Percentiles rank a stretch among this genome's conserved stretches.
Conservation (phyloP, 768 basidiomycete genomes). For the Paxillus involutus region DNA sequence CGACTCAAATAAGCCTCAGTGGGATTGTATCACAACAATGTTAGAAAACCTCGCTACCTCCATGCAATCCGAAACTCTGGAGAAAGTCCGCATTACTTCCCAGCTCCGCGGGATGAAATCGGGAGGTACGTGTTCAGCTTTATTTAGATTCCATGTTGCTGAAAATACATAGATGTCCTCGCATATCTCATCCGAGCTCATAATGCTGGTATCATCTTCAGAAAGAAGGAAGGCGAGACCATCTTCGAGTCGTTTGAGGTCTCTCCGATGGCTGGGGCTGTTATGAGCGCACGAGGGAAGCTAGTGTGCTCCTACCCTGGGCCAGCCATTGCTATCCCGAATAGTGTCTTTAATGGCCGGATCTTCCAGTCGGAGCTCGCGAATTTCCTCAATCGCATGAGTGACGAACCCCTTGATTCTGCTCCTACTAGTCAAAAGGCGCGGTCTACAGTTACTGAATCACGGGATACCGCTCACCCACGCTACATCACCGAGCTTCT, state of each 20-base stretch:
- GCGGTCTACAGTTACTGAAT: constrained; percentile 33
- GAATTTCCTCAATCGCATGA: constrained; percentile 36
- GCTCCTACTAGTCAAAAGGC: constrained; percentile 39
- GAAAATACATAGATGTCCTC: constrained; percentile 31
- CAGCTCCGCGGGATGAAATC: not conserved
- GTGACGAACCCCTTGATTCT: constrained; percentile 34
- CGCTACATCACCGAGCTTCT: constrained; percentile 51
- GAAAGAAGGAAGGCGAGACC: constrained; percentile 19
- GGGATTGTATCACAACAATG: constrained; percentile 4
- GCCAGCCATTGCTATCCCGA: constrained; percentile 35
- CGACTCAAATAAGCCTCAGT: not conserved
- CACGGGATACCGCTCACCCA: constrained; percentile 41
- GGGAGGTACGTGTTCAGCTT: not conserved
- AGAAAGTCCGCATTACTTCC: not conserved
- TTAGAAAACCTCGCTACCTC: constrained; percentile 2
- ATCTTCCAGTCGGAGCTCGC: constrained; percentile 36
- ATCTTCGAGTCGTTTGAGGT: constrained; percentile 44
- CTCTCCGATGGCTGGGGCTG: constrained; percentile 26
- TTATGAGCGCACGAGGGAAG: constrained; percentile 36
- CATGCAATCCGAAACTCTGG: not conserved
- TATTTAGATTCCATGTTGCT: not conserved
- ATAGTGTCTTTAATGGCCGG: constrained; percentile 23
- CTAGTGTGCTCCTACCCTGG: constrained; percentile 42
- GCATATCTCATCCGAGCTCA: constrained; percentile 39
- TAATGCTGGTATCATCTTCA: constrained; percentile 42